Conservation (phyloP, 257 asterid species). For the Henckelia pumila region DNA sequence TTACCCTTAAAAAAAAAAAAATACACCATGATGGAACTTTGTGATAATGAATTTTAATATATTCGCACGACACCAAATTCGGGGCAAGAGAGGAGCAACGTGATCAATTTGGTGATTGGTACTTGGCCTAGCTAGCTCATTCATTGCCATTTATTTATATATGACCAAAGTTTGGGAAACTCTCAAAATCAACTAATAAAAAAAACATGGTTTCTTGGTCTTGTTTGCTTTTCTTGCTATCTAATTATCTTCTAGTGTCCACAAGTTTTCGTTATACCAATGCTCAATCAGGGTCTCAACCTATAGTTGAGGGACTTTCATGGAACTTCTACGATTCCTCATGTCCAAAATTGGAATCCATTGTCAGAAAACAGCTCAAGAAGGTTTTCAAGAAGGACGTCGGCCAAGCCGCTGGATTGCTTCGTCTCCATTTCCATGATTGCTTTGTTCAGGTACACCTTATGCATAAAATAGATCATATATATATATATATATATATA, state of each 20-base stretch:
- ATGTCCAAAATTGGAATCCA: conserved; percentile 51
- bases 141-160: not conserved
- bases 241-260: conserved; percentile 21
- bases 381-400: conserved; percentile 45
- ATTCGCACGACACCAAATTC: too few species aligned
- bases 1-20: too few species aligned
- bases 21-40: too few species aligned
- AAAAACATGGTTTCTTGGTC: conserved; percentile 20
- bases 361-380: conserved; percentile 40
- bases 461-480: too few species aligned
- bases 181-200: not conserved
- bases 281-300: conserved; percentile 31
- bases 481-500: not conserved
- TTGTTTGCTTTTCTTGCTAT: conserved; percentile 23
- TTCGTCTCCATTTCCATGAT: conserved; percentile 71
- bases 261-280: conserved; percentile 21
- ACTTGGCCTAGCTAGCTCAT: too few species aligned
- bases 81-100: too few species aligned
- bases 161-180: not conserved
- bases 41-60: too few species aligned
- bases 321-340: conserved; percentile 39
- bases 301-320: conserved; percentile 51
- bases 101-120: too few species aligned
- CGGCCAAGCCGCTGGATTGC: conserved; percentile 77
- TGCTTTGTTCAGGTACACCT: conserved; percentile 75